These are phyloP conservation scores for Fremontodendron californicum DNA, from an alignment of 345 rosid species.

Conservation along the genomic window DNA sequence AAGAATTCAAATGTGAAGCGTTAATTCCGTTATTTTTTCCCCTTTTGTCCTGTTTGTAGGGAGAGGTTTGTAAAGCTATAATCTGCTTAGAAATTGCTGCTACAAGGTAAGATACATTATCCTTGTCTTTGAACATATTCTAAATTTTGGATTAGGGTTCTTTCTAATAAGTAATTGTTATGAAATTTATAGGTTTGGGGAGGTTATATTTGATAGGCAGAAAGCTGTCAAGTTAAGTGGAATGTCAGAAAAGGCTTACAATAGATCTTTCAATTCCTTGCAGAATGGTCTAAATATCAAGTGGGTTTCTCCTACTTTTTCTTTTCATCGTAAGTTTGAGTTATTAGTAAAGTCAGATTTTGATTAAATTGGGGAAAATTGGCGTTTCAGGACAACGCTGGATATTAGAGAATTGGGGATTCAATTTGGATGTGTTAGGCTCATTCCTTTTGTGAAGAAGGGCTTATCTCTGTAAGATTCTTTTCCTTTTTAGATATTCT, in stretches of 20 bases:
- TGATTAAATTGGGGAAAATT: background rate
- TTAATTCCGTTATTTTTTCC: background rate
- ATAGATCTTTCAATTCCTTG: conserved; percentile 67
- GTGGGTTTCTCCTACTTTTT: conserved; percentile 34
- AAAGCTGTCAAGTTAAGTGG: conserved; percentile 75
- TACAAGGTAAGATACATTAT: conserved; percentile 39
- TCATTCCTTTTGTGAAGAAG: conserved; percentile 68
- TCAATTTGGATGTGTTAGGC: conserved; percentile 87
- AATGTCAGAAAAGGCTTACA: conserved; percentile 85
- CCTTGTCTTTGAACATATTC: background rate
- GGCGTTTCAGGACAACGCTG: conserved; percentile 48
- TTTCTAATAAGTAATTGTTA: background rate
- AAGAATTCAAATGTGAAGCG: background rate
- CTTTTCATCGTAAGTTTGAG: background rate
- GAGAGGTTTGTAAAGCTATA: conserved; percentile 87
- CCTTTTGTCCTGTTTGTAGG: conserved; percentile 34
- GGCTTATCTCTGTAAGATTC: conserved; percentile 63
- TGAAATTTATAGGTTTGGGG: conserved; percentile 37
- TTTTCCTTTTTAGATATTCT: background rate
- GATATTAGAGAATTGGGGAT: conserved; percentile 75
- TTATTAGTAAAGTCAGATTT: background rate
- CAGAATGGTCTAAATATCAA: conserved; percentile 79
- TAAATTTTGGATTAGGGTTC: background rate
- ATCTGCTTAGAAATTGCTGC: conserved; percentile 92
- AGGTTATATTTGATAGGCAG: conserved; percentile 67